Evolutionary conservation across 305 asterid genomes (phyloP), one percentile per base, ranked within the genome.

Genomic region (Ilex paraguariensis): DNA sequence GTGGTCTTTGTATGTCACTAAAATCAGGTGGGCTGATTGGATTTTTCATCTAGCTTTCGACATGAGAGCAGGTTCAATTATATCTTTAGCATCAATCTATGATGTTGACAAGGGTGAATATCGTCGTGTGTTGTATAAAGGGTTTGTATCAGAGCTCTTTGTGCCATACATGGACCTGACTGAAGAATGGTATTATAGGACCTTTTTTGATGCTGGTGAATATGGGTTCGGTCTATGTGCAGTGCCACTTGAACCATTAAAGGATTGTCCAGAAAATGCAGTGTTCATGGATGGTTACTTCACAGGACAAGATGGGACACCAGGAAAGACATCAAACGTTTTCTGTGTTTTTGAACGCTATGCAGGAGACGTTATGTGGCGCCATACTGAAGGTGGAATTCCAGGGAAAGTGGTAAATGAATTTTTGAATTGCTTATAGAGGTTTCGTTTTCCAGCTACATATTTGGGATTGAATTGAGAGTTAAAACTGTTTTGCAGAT

Each of bases 121-220:
- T 14, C 71, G 95, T 0, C 66, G 77, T 13, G 91, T 90, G 56
- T 13, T 87, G 76, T 83, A 85, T 71, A 80, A 83, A 75, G 95
- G 90, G 10, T 85, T 64, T 64, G 13, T 81, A 15, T 90, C 88
- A 0, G 97, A 90, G 56, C 63, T 85, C 13, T 85, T 82, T 56
- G 83, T 87, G 14, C 96, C 96, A 1, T 88, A 84, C 75, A 82
- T 86, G 90, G 92, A 88, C 73, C 32, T 83, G 12, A 77, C 82
- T 0, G 87, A 82, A 71, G 95, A 81, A 45, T 84, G 92, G 92
- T 79, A 84, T 72, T 78, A 64, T 55, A 70, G 84, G 63, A 77
- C 90, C 3, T 88, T 59, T 75, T 61, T 88, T 13, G 92, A 86
- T 72, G 70, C 77, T 3, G 92, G 90, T 1, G 92, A 82, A 57